These are phyloP conservation scores for Cordyceps farinosa DNA, from an alignment of 2,329 filamentous ascomycete species.

Conservation along the genomic window DNA sequence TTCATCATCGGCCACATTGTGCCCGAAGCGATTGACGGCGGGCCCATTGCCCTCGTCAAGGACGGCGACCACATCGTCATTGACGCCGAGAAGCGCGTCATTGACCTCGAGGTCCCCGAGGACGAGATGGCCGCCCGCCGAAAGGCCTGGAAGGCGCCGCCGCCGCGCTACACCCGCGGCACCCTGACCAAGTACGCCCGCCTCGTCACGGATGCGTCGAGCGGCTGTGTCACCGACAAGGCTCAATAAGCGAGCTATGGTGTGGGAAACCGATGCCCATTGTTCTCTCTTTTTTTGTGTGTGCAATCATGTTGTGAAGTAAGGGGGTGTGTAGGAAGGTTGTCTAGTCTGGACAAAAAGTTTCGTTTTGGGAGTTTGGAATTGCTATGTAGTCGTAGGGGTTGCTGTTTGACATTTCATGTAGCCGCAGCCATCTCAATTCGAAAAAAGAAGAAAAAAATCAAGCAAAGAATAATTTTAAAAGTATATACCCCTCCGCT, in stretches of 20 bases:
- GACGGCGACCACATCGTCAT: conserved; percentile 81
- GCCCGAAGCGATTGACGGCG: conserved; percentile 80
- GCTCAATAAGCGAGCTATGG: not conserved
- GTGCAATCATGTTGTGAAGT: not conserved
- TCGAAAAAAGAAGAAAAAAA: not conserved
- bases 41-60: conserved; percentile 76
- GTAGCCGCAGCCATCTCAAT: not conserved
- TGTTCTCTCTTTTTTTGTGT: too few species aligned
- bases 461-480: not conserved
- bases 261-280: not conserved
- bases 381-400: not conserved
- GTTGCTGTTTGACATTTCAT: not conserved
- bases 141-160: conserved; percentile 60
- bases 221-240: conserved; percentile 55
- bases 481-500: not conserved
- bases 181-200: conserved; percentile 68
- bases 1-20: conserved; percentile 88
- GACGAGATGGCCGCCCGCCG: conserved; percentile 58
- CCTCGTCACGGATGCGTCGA: conserved; percentile 56
- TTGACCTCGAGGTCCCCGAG: conserved; percentile 64
- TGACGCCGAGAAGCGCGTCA: conserved; percentile 70
- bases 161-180: conserved; percentile 56
- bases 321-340: not conserved
- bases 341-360: not conserved
- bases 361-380: not conserved